Evolutionary conservation across 768 basidiomycete species (phyloP).

Genomic region (Kondoa malvinella): DNA sequence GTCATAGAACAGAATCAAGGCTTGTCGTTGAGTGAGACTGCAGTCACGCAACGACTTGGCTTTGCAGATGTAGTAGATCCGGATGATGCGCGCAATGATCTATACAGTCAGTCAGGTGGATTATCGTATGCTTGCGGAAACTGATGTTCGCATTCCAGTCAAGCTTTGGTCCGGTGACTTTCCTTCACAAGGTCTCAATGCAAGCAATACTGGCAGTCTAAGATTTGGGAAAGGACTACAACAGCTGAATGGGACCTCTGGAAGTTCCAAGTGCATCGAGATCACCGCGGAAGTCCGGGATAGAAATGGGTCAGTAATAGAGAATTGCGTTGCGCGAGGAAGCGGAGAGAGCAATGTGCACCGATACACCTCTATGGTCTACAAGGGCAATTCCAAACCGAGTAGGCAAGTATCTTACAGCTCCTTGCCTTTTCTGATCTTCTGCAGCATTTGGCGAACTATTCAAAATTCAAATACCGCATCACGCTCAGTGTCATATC

Average conservation of each 20-base stretch:
- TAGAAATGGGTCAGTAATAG: conserved; percentile 49
- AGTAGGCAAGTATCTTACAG: conserved; percentile 12
- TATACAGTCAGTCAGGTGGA: conserved; percentile 43
- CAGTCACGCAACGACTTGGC: conserved; percentile 68
- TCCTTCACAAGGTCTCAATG: conserved; percentile 34
- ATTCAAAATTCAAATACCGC: conserved; percentile 47
- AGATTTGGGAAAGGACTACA: conserved; percentile 34
- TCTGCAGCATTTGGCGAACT: conserved; percentile 64
- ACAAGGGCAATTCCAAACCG: conserved; percentile 68
- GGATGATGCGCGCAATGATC: conserved; percentile 75
- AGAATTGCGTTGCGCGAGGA: conserved; percentile 60
- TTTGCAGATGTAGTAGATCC: conserved; percentile 96
- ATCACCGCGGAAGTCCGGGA: conserved; percentile 77
- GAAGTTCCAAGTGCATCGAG: conserved; percentile 51
- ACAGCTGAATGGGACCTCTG: conserved; percentile 16
- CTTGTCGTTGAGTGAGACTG: conserved; percentile 52
- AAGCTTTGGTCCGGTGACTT: conserved; percentile 94
- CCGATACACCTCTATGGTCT: conserved; percentile 78
- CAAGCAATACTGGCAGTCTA: conserved; percentile 8
- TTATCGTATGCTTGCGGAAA: background rate
- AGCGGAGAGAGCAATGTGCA: conserved; percentile 65
- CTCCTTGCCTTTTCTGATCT: background rate
- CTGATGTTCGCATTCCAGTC: conserved; percentile 30
- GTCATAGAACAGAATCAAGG: conserved; percentile 71
- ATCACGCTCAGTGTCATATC: conserved; percentile 43